These are phyloP conservation scores for Metarhizium robertsii DNA, from an alignment of 2,329 filamentous ascomycete species.

Conservation along the genomic window DNA sequence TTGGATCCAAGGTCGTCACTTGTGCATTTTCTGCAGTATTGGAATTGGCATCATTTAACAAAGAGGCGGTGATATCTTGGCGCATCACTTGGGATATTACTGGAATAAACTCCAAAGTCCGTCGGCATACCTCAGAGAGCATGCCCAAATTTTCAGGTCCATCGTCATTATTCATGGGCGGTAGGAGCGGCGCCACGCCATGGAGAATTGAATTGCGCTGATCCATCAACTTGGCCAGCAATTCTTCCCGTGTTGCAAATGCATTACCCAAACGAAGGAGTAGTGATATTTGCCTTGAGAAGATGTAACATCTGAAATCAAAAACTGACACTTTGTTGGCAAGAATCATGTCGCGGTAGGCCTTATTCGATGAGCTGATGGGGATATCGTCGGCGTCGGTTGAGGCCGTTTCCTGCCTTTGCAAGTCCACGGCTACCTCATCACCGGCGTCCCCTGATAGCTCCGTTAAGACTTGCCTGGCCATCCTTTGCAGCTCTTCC, in stretches of 20 bases:
- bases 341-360: slow-evolving; percentile 85
- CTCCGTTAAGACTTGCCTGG: slow-evolving; percentile 40
- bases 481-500: slow-evolving; percentile 57
- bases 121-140: slow-evolving; percentile 77
- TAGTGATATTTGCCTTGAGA: slow-evolving; percentile 76
- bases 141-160: slow-evolving; percentile 67
- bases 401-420: slow-evolving; percentile 29
- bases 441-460: slow-evolving; percentile 19
- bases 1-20: slow-evolving; percentile 19
- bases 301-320: slow-evolving; percentile 91
- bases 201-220: slow-evolving; percentile 50
- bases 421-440: slow-evolving; percentile 40
- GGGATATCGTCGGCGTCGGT: slow-evolving; percentile 47
- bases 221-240: slow-evolving; percentile 51
- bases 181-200: slow-evolving; percentile 44
- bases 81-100: slow-evolving; percentile 71
- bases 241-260: slow-evolving; percentile 51
- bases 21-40: slow-evolving; percentile 24
- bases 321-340: slow-evolving; percentile 93
- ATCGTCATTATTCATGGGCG: slow-evolving; percentile 39
- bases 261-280: slow-evolving; percentile 76
- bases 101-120: slow-evolving; percentile 77
- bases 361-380: slow-evolving; percentile 58
- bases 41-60: slow-evolving; percentile 35
- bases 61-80: slow-evolving; percentile 58